A percentile compares a stretch with the other conserved stretches of the same genome.
These are phyloP conservation scores for Schizosaccharomyces cryophilus DNA, from an alignment of 805 yeast species.

Conservation along the genomic window DNA sequence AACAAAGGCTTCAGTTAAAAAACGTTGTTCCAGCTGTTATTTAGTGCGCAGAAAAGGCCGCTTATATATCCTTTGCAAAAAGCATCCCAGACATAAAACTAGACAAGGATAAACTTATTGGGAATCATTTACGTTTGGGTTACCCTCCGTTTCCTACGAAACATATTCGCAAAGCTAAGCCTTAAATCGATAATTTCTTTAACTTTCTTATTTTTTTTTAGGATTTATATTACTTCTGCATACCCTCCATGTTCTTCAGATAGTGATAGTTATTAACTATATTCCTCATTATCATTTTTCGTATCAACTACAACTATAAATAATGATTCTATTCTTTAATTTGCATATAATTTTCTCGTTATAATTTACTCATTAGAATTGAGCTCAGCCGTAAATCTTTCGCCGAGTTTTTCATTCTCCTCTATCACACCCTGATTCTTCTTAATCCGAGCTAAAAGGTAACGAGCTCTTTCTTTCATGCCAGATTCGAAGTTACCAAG, in stretches of 20 bases:
- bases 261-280: no score
- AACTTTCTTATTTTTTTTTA: no score
- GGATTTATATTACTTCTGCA: no score
- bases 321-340: no score
- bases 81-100: constrained; percentile 66
- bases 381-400: neutral
- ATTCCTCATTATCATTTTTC: no score
- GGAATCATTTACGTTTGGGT: neutral
- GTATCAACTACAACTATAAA: no score
- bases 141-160: neutral
- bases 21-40: constrained; percentile 77
- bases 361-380: neutral
- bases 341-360: no score
- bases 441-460: neutral
- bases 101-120: constrained; percentile 27
- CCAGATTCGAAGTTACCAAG: neutral
- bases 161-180: neutral
- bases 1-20: constrained; percentile 78
- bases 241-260: no score
- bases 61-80: constrained; percentile 77
- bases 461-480: neutral
- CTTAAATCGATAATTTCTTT: no score
- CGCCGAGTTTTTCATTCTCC: neutral
- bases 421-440: neutral
- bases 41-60: constrained; percentile 88